Percentiles rank a stretch among this genome's conserved stretches.
Conservation (phyloP, 1,139 yeast genomes). For the Kluyveromyces sp. region DNA sequence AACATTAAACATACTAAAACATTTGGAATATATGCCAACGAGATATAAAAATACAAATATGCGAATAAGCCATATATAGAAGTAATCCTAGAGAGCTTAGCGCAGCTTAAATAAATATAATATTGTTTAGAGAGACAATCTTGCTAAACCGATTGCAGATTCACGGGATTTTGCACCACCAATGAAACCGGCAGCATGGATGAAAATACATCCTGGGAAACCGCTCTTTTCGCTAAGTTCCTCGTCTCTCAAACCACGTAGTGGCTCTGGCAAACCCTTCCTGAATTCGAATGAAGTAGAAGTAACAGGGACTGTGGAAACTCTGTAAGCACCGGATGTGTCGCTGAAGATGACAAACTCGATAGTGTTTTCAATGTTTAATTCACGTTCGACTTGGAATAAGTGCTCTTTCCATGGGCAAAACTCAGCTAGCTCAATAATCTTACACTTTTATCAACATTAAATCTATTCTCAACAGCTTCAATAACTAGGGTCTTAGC, state of each 20-base stretch:
- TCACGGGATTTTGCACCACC: slow-evolving; percentile 87
- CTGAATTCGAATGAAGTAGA: slow-evolving; percentile 77
- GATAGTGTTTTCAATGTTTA: slow-evolving; percentile 45
- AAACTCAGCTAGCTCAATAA: slow-evolving; percentile 61
- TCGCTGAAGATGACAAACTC: slow-evolving; percentile 79
- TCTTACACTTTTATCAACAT: slow-evolving; percentile 53
- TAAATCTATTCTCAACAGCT: slow-evolving; percentile 53
- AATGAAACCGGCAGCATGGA: slow-evolving; percentile 95
- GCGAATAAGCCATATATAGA: background rate
- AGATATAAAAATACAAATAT: background rate
- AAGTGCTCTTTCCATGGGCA: slow-evolving; percentile 96
- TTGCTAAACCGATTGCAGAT: slow-evolving; percentile 71
- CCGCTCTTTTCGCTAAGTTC: slow-evolving; percentile 66
- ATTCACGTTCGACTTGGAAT: slow-evolving; percentile 62
- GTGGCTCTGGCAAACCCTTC: slow-evolving; percentile 75
- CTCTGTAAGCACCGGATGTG: slow-evolving; percentile 69
- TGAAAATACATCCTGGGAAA: slow-evolving; percentile 76
- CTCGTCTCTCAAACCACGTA: slow-evolving; percentile 93
- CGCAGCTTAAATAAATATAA: too few species aligned
- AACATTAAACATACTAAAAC: too few species aligned
- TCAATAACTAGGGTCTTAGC: slow-evolving; percentile 69
- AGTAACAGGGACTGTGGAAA: slow-evolving; percentile 78
- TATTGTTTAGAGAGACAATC: background rate
- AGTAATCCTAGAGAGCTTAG: background rate
- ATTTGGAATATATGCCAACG: background rate